phyloP scores from a whole-genome alignment of 2,329 filamentous ascomycete species.

The Gyromitra esculenta region DNA sequence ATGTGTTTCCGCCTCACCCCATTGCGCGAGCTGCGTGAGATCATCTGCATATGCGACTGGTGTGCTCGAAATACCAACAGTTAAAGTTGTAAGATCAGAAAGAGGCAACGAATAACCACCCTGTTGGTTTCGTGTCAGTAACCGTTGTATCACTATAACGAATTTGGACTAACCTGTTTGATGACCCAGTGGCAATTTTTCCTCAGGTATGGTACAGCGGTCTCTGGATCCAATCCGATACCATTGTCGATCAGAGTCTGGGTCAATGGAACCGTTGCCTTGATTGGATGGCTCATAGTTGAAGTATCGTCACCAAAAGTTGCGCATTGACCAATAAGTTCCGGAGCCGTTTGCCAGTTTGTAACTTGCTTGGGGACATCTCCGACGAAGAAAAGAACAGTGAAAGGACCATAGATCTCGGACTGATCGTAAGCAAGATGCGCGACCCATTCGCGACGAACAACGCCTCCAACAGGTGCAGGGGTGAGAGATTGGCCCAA shows the following conservation, averaged over 20 bases:
- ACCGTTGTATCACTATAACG: not conserved
- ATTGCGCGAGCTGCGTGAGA: slow-evolving; percentile 31
- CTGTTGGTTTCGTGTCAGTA: slow-evolving; percentile 39
- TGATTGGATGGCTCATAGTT: slow-evolving; percentile 36
- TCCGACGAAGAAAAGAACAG: slow-evolving; percentile 53
- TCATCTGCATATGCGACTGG: slow-evolving; percentile 45
- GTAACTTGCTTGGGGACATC: slow-evolving; percentile 7
- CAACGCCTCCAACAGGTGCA: slow-evolving; percentile 10
- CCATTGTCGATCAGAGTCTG: slow-evolving; percentile 37
- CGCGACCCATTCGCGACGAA: slow-evolving; percentile 55
- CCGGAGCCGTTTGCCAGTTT: slow-evolving; percentile 21
- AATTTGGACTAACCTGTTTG: slow-evolving; percentile 38
- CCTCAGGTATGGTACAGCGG: slow-evolving; percentile 45
- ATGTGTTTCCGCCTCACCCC: slow-evolving; percentile 45
- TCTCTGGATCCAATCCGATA: slow-evolving; percentile 31
- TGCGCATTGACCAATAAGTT: slow-evolving; percentile 41
- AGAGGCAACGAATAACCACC: slow-evolving; percentile 30
- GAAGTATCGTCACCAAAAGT: slow-evolving; percentile 35
- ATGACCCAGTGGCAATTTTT: slow-evolving; percentile 46
- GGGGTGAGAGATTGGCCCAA: slow-evolving; percentile 6
- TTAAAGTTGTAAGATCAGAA: slow-evolving; percentile 41
- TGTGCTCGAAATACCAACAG: slow-evolving; percentile 51
- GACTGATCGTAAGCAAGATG: slow-evolving; percentile 54
- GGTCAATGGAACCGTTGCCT: slow-evolving; percentile 47
- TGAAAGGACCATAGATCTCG: slow-evolving; percentile 51